These are phyloP conservation scores for Fraxinus velutina DNA, from an alignment of 305 asterid species.

Conservation along the genomic window DNA sequence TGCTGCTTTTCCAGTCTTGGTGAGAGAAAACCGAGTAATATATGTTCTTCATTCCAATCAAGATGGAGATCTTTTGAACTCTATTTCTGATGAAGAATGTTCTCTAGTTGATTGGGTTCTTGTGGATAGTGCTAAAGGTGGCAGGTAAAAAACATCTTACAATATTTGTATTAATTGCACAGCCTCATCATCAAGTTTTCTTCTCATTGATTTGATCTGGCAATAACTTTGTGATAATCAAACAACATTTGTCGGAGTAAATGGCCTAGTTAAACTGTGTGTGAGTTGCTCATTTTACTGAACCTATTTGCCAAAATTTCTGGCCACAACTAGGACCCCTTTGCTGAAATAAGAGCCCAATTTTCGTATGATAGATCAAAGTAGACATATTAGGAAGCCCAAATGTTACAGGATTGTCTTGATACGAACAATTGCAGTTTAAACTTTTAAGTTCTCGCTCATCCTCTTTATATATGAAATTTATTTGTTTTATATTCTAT, in stretches of 20 bases:
- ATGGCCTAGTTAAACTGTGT: background rate
- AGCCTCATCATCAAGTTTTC: background rate
- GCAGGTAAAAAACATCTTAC: constrained; percentile 47
- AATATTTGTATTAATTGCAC: background rate
- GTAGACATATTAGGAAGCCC: background rate
- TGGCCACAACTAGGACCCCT: constrained; percentile 5
- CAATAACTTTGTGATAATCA: background rate
- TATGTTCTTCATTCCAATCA: constrained; percentile 83
- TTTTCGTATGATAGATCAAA: background rate
- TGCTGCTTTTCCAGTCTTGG: constrained; percentile 52
- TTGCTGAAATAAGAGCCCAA: constrained; percentile 4
- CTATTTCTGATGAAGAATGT: constrained; percentile 58
- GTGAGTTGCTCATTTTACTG: background rate
- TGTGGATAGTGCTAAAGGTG: constrained; percentile 82
- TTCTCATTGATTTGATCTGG: background rate
- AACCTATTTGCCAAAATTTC: background rate
- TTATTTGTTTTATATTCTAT: background rate
- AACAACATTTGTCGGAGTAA: background rate
- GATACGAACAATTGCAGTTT: background rate
- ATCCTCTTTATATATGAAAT: background rate
- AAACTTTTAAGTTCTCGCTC: background rate
- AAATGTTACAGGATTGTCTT: background rate
- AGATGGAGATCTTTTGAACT: constrained; percentile 66
- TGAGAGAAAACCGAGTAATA: constrained; percentile 51
- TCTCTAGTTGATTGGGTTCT: constrained; percentile 81